Evolutionary conservation across 768 basidiomycete species (phyloP).

Genomic region (Calocybe cyanea): DNA sequence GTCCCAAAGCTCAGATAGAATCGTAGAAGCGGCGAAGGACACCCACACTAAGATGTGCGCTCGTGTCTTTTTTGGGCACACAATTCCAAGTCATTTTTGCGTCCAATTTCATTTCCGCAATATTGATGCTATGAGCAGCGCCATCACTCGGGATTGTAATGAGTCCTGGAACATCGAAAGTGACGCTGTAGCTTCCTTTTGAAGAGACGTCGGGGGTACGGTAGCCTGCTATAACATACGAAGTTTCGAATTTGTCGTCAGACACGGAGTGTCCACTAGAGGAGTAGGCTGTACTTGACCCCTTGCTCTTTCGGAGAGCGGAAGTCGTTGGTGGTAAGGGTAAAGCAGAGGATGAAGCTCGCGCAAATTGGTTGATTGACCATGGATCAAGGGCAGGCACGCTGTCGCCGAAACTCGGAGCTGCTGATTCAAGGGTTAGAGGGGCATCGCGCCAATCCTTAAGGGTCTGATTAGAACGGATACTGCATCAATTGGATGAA

Average conservation of each 20-base stretch:
- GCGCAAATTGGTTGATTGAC: conserved; percentile 5
- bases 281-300: background rate
- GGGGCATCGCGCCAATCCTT: conserved; percentile 17
- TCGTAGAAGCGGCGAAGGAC: background rate
- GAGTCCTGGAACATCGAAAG: background rate
- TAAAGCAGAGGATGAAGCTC: background rate
- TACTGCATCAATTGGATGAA: background rate
- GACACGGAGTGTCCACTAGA: background rate
- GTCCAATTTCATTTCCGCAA: conserved; percentile 19
- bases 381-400: conserved; percentile 33
- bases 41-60: conserved; percentile 27
- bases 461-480: background rate
- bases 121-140: conserved; percentile 5
- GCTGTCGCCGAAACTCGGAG: conserved; percentile 33
- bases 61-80: conserved; percentile 32
- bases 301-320: background rate
- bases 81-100: conserved; percentile 33
- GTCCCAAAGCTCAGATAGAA: background rate
- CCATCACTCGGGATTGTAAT: conserved; percentile 4
- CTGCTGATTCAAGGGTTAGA: conserved; percentile 35
- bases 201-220: background rate
- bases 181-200: background rate
- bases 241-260: background rate
- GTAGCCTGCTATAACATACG: background rate
- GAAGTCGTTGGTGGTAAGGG: background rate